Percentiles rank a stretch among this genome's conserved stretches.
phyloP scores from a whole-genome alignment of 2,329 filamentous ascomycete species.

The Ophiocordyceps camponoti-floridani region DNA sequence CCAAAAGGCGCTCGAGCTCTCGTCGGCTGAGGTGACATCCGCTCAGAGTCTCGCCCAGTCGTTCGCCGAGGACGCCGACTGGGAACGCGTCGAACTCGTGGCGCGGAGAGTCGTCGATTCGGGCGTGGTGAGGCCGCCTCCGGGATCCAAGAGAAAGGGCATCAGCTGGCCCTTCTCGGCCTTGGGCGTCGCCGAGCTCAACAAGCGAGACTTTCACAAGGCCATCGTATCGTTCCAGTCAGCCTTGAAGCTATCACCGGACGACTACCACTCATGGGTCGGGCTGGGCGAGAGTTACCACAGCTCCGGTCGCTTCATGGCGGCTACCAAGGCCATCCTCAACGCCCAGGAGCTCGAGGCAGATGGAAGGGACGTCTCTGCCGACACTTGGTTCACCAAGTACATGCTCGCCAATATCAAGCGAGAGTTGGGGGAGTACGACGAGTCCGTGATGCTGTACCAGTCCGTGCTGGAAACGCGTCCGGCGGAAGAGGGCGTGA shows the following conservation, averaged over 20 bases:
- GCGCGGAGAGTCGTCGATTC: slow-evolving; percentile 84
- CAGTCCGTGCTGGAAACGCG: slow-evolving; percentile 50
- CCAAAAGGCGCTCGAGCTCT: slow-evolving; percentile 89
- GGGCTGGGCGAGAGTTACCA: slow-evolving; percentile 96
- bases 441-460: slow-evolving; percentile 66
- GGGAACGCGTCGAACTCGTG: slow-evolving; percentile 90
- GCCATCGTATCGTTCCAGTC: slow-evolving; percentile 86
- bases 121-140: slow-evolving; percentile 77
- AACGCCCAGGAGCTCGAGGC: slow-evolving; percentile 66
- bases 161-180: slow-evolving; percentile 95
- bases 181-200: slow-evolving; percentile 83
- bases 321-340: slow-evolving; percentile 79
- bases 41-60: slow-evolving; percentile 72
- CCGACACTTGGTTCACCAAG: slow-evolving; percentile 82
- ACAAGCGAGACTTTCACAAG: slow-evolving; percentile 77
- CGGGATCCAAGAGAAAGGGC: slow-evolving; percentile 82
- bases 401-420: slow-evolving; percentile 96
- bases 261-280: slow-evolving; percentile 91
- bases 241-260: slow-evolving; percentile 64
- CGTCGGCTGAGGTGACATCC: slow-evolving; percentile 66
- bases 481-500: slow-evolving; percentile 66
- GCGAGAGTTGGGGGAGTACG: slow-evolving; percentile 77
- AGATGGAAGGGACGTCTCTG: slow-evolving; percentile 27
- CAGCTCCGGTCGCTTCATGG: slow-evolving; percentile 80
- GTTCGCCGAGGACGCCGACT: slow-evolving; percentile 82